A percentile compares a stretch with the other conserved stretches of the same genome.
These are phyloP conservation scores for Jatropha multifida DNA, from an alignment of 441 rosid genomes.

Conservation along the genomic window DNA sequence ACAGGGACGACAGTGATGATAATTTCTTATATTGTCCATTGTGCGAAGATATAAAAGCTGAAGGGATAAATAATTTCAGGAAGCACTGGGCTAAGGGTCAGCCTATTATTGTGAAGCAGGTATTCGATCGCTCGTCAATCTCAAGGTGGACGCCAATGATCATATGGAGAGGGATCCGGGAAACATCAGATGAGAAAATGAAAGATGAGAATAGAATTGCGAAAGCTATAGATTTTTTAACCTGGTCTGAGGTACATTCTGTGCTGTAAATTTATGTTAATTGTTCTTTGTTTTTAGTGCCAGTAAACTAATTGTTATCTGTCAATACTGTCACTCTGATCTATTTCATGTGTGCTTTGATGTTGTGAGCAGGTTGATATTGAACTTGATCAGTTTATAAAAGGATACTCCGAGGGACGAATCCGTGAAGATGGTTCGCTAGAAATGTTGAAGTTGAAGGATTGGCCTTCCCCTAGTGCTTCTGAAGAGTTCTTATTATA, in stretches of 20 bases:
- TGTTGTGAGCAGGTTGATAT: slow-evolving; percentile 64
- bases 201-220: slow-evolving; percentile 63
- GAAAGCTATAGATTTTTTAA: slow-evolving; percentile 74
- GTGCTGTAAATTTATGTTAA: slow-evolving; percentile 14
- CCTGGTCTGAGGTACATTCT: slow-evolving; percentile 67
- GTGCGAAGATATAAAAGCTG: slow-evolving; percentile 49
- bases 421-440: slow-evolving; percentile 47
- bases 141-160: slow-evolving; percentile 79
- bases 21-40: slow-evolving; percentile 64
- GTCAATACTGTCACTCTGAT: slow-evolving; percentile 10
- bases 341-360: slow-evolving; percentile 14
- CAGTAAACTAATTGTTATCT: slow-evolving; percentile 3
- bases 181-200: slow-evolving; percentile 65
- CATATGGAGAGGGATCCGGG: slow-evolving; percentile 74
- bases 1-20: slow-evolving; percentile 55
- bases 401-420: slow-evolving; percentile 70
- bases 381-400: slow-evolving; percentile 62
- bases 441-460: slow-evolving; percentile 73
- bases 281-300: slow-evolving; percentile 24
- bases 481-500: slow-evolving; percentile 86
- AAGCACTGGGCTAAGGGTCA: slow-evolving; percentile 78
- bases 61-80: slow-evolving; percentile 64
- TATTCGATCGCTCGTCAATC: slow-evolving; percentile 55
- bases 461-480: slow-evolving; percentile 95
- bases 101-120: slow-evolving; percentile 66